A percentile compares a stretch with the other conserved stretches of the same genome.
These are phyloP conservation scores for Fraxinus sp. DNA, from an alignment of 305 asterid species.

Conservation along the genomic window DNA sequence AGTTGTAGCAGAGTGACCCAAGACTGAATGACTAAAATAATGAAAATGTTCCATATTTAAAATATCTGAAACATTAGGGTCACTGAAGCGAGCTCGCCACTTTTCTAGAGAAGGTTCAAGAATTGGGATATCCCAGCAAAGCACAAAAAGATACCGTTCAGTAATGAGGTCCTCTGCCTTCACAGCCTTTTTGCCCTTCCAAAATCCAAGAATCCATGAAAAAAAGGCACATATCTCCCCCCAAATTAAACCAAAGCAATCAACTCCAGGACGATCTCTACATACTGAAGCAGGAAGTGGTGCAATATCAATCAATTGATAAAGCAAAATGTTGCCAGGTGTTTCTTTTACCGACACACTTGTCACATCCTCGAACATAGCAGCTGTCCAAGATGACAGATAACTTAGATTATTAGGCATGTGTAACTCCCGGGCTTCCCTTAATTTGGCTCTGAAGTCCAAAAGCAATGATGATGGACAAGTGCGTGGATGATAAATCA, in stretches of 20 bases:
- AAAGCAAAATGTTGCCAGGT: conserved; percentile 50
- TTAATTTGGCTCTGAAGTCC: conserved; percentile 78
- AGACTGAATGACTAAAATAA: conserved; percentile 53
- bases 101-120: conserved; percentile 44
- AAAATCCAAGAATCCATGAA: conserved; percentile 58
- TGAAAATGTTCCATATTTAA: conserved; percentile 56
- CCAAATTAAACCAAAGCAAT: conserved; percentile 57
- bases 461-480: conserved; percentile 73
- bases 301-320: conserved; percentile 75
- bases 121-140: conserved; percentile 84
- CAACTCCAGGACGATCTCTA: conserved; percentile 45
- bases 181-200: conserved; percentile 72
- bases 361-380: conserved; percentile 52
- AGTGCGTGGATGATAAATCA: conserved; percentile 64
- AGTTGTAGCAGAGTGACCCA: conserved; percentile 39
- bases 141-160: conserved; percentile 86
- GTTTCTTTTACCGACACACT: conserved; percentile 42
- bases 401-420: conserved; percentile 39
- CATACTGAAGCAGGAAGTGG: conserved; percentile 70
- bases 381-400: conserved; percentile 72
- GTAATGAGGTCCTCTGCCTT: conserved; percentile 69
- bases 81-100: conserved; percentile 40
- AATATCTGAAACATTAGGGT: conserved; percentile 43
- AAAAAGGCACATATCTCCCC: conserved; percentile 53
- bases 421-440: conserved; percentile 54